Evolutionary conservation across 2,329 filamentous ascomycete species (phyloP).

Genomic region (Aureobasidium sp.): DNA sequence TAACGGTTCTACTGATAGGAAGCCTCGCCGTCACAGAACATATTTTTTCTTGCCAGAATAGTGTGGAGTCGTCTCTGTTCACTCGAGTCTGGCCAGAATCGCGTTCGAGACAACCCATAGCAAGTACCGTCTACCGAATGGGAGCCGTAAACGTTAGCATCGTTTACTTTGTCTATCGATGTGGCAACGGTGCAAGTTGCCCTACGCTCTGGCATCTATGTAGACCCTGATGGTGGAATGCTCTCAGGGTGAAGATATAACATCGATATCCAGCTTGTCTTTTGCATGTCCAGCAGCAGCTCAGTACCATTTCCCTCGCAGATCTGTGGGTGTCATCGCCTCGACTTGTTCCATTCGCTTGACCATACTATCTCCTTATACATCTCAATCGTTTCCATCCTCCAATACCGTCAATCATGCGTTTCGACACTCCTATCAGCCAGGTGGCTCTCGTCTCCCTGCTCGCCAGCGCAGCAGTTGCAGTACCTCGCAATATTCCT

Average conservation of each 20-base stretch:
- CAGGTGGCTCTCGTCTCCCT: conserved; percentile 12
- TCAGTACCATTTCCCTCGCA: background rate
- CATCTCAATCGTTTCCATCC: background rate
- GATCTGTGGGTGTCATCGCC: background rate
- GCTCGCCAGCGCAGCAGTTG: conserved; percentile 4
- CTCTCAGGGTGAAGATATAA: background rate
- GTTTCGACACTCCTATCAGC: conserved; percentile 9
- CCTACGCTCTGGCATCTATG: background rate
- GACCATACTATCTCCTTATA: background rate
- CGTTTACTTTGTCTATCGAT: conserved; percentile 11
- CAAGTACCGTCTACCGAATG: conserved; percentile 9
- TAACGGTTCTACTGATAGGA: conserved; percentile 13
- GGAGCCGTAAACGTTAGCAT: background rate
- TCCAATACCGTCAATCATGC: background rate
- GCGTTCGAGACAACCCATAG: background rate
- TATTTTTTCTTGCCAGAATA: background rate
- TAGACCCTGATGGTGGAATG: background rate
- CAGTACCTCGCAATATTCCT: background rate
- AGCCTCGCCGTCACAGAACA: conserved; percentile 1
- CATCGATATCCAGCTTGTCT: background rate
- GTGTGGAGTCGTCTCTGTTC: background rate
- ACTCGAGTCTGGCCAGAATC: conserved; percentile 7
- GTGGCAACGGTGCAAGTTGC: background rate
- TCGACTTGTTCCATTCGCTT: background rate
- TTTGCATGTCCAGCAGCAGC: background rate